Base-by-base conservation (phyloP, 768 basidiomycete species). In the Pleurotus ostreatus region DNA sequence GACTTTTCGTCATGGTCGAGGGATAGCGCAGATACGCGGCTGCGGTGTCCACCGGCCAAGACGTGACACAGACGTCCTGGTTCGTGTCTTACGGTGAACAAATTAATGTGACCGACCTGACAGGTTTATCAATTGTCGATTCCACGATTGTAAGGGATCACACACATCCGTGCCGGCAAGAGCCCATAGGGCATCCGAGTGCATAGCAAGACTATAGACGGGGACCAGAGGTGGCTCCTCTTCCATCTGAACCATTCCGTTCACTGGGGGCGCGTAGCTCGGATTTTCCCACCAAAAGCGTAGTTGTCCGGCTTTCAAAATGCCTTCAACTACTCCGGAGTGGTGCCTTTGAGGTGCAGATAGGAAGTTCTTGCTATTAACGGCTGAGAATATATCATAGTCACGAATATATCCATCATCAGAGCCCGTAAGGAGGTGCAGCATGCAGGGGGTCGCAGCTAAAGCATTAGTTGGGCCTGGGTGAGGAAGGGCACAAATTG, bases 271-370 rank as follows among this genome's bases (percentile, higher is more conserved):
- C 39, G 65, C 64, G 25, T 68, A 59, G 5, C 66, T 63, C 9
- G 83, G 81, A 66, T 94, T 94, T 71, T 89, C 91, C 93, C 92
- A 98, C 93, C 95, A 98, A 55, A 76, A 91, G 39, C 87, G 80
- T 25, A 90, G 75, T 57, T 94, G 90, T 0, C 90, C 94, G 9
- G 91, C 83, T 67, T 95, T 95, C 80, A 92, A 89, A 49, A 89
- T 86, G 5, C 92, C 91, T 68, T 96, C 94, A 9, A 95, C 93
- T 22, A 97, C 85, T 54, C 90, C 89, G 46, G 91, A 91, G 60
- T 94, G 90, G 58, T 89, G 86, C 56, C 92, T 77, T 67, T 95
- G 94, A 45, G 92, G 92, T 15, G 92, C 89, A 20, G 88, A 94
- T 60, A 97, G 78, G 63, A 92, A 87, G 37, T 82, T 83, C 66